Evolutionary conservation across 768 basidiomycete genomes (phyloP).

Genomic region (Scleroderma bovista): DNA sequence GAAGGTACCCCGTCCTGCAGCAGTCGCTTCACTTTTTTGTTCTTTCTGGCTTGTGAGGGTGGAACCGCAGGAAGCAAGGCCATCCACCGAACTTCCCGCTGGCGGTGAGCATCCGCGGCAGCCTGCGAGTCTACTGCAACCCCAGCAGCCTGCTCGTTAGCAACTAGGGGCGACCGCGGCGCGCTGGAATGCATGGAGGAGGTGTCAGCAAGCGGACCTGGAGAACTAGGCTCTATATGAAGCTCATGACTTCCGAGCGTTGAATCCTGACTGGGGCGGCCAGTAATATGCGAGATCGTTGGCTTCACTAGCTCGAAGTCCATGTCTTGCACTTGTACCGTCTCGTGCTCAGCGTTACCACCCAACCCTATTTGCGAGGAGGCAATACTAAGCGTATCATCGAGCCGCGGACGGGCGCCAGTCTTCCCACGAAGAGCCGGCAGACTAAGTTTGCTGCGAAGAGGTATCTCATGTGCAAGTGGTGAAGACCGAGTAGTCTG

Average conservation of each 20-base stretch:
- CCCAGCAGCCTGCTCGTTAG: slow-evolving; percentile 1
- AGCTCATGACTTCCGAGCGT: slow-evolving; percentile 27
- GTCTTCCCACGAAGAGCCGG: slow-evolving; percentile 53
- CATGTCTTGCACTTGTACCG: slow-evolving; percentile 72
- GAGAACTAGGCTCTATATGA: slow-evolving; percentile 8
- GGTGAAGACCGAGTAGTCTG: slow-evolving; percentile 21
- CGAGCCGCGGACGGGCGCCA: slow-evolving; percentile 22
- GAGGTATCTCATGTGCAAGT: slow-evolving; percentile 23
- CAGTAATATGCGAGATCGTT: slow-evolving; percentile 37
- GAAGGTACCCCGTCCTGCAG: slow-evolving; percentile 76
- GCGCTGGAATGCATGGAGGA: slow-evolving; percentile 35
- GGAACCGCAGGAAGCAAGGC: slow-evolving; percentile 49
- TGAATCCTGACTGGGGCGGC: slow-evolving; percentile 54
- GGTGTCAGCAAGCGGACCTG: slow-evolving; percentile 33
- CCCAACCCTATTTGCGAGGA: slow-evolving; percentile 13
- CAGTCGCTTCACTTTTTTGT: slow-evolving; percentile 72
- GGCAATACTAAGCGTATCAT: slow-evolving; percentile 24
- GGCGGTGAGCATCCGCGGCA: slow-evolving; percentile 56
- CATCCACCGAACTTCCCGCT: slow-evolving; percentile 77
- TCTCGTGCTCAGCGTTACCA: slow-evolving; percentile 38
- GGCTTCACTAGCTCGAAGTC: slow-evolving; percentile 78
- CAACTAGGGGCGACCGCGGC: slow-evolving; percentile 21
- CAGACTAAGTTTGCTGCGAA: slow-evolving; percentile 63
- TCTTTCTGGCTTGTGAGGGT: slow-evolving; percentile 64
- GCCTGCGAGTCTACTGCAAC: slow-evolving; percentile 15